These are phyloP conservation scores for Cymbopogon flexuosus DNA, from an alignment of 202 grass and related monocot genomes.

Conservation along the genomic window DNA sequence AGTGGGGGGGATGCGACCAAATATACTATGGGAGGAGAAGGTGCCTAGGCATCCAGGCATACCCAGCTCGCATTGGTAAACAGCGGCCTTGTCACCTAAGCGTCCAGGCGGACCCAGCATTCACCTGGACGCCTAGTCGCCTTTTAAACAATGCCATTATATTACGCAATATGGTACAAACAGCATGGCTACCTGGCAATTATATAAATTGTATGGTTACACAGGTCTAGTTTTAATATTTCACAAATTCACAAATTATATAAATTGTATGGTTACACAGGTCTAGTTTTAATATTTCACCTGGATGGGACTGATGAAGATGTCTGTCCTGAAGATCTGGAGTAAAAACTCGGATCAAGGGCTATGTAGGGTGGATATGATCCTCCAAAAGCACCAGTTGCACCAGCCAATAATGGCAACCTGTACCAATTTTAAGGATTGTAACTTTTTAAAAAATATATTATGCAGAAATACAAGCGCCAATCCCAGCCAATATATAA, in stretches of 20 bases:
- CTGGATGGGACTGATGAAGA: conserved; percentile 47
- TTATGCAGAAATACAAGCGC: conserved; percentile 17
- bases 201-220: conserved; percentile 1
- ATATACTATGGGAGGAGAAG: not conserved
- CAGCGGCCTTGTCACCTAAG: not conserved
- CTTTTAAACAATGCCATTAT: not conserved
- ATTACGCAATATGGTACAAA: not conserved
- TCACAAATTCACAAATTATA: conserved; percentile 7
- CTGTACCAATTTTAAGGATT: conserved; percentile 30
- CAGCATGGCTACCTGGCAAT: not conserved
- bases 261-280: not conserved
- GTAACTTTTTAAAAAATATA: not conserved
- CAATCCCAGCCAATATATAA: not conserved
- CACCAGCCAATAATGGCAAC: conserved; percentile 72
- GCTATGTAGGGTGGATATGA: conserved; percentile 79
- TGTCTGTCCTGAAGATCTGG: conserved; percentile 52
- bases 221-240: not conserved
- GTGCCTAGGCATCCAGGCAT: not conserved
- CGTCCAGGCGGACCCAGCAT: not conserved
- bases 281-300: conserved; percentile 14
- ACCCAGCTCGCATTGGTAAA: not conserved
- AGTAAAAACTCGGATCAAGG: conserved; percentile 72
- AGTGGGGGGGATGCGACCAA: not conserved
- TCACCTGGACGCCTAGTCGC: not conserved
- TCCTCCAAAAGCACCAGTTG: conserved; percentile 60